phyloP scores from a whole-genome alignment of 768 basidiomycete species.

The Pisolithus albus region DNA sequence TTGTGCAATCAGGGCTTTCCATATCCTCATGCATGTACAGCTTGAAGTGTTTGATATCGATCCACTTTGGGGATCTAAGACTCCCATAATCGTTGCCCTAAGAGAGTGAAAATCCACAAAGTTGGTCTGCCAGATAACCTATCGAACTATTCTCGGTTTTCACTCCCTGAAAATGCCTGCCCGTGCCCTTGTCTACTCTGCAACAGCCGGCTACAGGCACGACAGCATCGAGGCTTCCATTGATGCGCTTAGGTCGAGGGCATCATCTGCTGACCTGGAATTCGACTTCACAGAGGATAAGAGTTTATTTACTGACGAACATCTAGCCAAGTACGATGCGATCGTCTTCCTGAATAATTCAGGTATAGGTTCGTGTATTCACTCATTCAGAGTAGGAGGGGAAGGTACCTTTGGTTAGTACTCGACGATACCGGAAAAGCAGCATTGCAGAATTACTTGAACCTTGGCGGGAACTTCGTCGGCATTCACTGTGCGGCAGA shows the following conservation, averaged over 20 bases:
- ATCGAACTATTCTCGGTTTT: no score
- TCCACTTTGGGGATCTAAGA: no score
- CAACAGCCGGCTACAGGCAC: slow-evolving; percentile 58
- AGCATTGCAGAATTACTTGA: slow-evolving; percentile 59
- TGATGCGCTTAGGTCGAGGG: slow-evolving; percentile 41
- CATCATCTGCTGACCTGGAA: slow-evolving; percentile 39
- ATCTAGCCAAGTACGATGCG: slow-evolving; percentile 52
- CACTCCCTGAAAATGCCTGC: slow-evolving; percentile 18
- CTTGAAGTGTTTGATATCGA: no score
- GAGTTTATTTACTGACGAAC: slow-evolving; percentile 22
- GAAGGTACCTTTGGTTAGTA: slow-evolving; percentile 26
- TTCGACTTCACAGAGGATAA: slow-evolving; percentile 50
- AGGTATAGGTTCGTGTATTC: slow-evolving; percentile 50
- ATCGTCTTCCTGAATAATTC: slow-evolving; percentile 65
- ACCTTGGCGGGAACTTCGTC: slow-evolving; percentile 64
- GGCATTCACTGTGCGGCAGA: slow-evolving; percentile 64
- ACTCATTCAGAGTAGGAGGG: background rate
- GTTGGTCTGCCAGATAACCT: no score
- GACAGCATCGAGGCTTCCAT: slow-evolving; percentile 73
- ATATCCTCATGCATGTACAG: no score
- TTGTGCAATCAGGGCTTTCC: no score
- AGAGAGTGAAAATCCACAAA: no score
- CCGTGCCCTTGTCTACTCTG: slow-evolving; percentile 44
- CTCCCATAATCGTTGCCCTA: no score
- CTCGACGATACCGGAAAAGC: slow-evolving; percentile 52